Base-by-base conservation (phyloP, 495 filamentous ascomycete species). In the Daldinia childiae region DNA sequence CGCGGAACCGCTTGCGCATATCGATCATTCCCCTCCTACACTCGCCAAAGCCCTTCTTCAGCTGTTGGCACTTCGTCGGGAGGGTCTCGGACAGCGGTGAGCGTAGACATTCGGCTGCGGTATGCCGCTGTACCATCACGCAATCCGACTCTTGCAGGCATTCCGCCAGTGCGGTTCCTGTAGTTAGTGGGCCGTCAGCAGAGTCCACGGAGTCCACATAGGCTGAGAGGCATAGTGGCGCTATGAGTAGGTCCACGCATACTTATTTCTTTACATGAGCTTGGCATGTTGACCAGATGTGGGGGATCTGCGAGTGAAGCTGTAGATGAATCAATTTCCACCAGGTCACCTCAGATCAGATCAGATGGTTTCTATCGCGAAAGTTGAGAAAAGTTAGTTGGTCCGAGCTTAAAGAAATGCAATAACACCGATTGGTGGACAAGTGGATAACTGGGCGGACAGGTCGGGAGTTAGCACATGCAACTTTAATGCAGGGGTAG, bases 1-100 rank as follows among this genome's bases (percentile, higher is more conserved):
- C 96, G 48, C 96, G 87, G 83, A 99, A 98, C 24, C 96, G 90
- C 81, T 99, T 99, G 76, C 96, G 91, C 96, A 99, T 99, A 81
- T 99, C 95, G 75, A 98, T 88, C 89, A 96, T 88, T 57, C 96
- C 95, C 62, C 94, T 91, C 76, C 97, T 96, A 88, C 95, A 99
- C 77, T 98, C 90, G 77, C 91, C 90, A 76, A 95, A 97, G 30
- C 93, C 94, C 78, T 91, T 93, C 79, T 93, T 91, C 62, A 99
- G 85, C 78, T 97, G 96, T 79, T 96, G 95, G 79, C 95, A 99
- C 81, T 89, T 88, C 34, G 86, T 89, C 15, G 95, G 95, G 15
- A 98, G 87, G 11, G 89, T 88, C 30, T 95, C 89, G 75, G 84
- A 80, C 30, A 94, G 86, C 0, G 95, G 95, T 17, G 88, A 85